These are phyloP conservation scores for Xylaria curta DNA, from an alignment of 495 filamentous ascomycete species.

Conservation along the genomic window DNA sequence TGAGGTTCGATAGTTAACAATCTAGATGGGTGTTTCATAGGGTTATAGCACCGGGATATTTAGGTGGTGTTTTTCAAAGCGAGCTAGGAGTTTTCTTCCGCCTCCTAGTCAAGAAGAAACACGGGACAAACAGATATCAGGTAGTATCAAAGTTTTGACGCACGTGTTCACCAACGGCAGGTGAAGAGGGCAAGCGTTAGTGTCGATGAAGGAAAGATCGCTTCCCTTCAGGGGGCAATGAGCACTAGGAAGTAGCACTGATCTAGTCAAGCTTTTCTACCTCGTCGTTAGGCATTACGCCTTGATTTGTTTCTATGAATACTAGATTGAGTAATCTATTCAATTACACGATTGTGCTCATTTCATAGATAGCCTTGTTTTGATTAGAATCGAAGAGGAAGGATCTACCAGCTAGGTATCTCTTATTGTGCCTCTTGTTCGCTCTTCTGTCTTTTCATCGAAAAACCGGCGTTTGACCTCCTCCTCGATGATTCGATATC, in stretches of 20 bases:
- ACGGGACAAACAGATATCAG: neutral
- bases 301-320: neutral
- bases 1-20: neutral
- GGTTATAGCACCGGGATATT: neutral
- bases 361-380: too few relatives aligned
- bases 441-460: neutral
- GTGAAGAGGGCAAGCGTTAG: neutral
- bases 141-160: neutral
- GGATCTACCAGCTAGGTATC: neutral
- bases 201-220: slow-evolving; percentile 11
- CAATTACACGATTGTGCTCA: neutral
- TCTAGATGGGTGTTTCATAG: slow-evolving; percentile 5
- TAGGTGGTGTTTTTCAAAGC: neutral
- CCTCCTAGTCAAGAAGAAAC: too few relatives aligned
- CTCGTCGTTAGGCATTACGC: neutral
- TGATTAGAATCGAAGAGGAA: neutral
- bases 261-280: neutral
- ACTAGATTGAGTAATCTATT: neutral
- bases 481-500: neutral
- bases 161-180: neutral
- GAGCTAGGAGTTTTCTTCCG: neutral
- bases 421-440: too few relatives aligned
- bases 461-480: neutral
- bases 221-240: neutral
- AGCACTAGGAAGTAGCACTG: neutral